Conservation (phyloP, 805 yeast genomes). For the Teunomyces funiuensis region DNA sequence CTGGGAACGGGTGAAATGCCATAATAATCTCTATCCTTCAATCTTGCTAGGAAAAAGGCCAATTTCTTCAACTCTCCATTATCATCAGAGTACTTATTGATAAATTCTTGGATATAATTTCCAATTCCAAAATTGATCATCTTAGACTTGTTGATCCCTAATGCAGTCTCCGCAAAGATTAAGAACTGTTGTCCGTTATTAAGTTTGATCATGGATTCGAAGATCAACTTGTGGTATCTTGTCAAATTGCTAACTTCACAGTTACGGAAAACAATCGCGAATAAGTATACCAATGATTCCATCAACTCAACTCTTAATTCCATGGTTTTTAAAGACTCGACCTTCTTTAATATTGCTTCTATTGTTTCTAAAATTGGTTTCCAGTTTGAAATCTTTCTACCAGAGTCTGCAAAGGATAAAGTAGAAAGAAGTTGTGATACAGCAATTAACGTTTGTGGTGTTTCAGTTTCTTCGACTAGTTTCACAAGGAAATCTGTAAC, state of each 20-base stretch:
- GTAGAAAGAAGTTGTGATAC: slow-evolving; percentile 45
- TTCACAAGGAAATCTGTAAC: slow-evolving; percentile 20
- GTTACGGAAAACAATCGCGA: slow-evolving; percentile 55
- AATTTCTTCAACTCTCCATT: slow-evolving; percentile 29
- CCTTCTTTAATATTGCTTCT: slow-evolving; percentile 19
- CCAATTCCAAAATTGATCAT: slow-evolving; percentile 43
- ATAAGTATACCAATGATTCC: slow-evolving; percentile 43
- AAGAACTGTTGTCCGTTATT: slow-evolving; percentile 39
- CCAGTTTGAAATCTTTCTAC: slow-evolving; percentile 63
- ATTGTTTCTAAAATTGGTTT: slow-evolving; percentile 20
- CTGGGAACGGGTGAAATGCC: slow-evolving; percentile 16
- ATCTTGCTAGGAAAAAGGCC: slow-evolving; percentile 21
- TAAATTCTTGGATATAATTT: slow-evolving; percentile 48
- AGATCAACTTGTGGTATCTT: slow-evolving; percentile 44
- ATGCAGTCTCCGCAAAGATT: slow-evolving; percentile 47
- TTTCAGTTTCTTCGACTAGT: slow-evolving; percentile 9
- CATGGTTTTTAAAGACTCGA: slow-evolving; percentile 8
- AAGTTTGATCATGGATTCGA: slow-evolving; percentile 36
- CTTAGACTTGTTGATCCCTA: slow-evolving; percentile 44
- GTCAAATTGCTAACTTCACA: slow-evolving; percentile 49
- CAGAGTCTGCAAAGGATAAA: slow-evolving; percentile 67
- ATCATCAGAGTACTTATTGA: slow-evolving; percentile 30
- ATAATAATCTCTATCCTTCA: slow-evolving; percentile 10
- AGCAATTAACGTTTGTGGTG: slow-evolving; percentile 10
- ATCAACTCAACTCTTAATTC: slow-evolving; percentile 12